Base-by-base conservation (phyloP, 176 grass and related monocot species). In the Carex kokanica region DNA sequence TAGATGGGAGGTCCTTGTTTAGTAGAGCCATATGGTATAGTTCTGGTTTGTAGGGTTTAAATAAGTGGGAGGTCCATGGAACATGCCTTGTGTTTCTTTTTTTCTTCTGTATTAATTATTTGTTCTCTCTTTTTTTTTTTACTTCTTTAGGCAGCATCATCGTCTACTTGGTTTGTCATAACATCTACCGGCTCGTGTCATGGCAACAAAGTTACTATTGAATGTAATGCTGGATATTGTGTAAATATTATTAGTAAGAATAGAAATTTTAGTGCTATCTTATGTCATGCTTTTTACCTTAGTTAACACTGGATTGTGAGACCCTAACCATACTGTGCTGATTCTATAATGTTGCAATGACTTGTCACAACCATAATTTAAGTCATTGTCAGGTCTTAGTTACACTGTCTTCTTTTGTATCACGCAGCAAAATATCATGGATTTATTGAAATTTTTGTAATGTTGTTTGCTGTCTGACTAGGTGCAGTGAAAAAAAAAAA, bases 201-300 rank as follows among this genome's bases (percentile, higher is more conserved):
- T 29, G 45, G 13, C 24, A 56, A 29, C 2, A 10, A 17, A 18
- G 21, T 55, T 55, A 78, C 14, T 56, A 56, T 78, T 4, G 5
- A 71, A 78, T 56, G 12, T 78, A 32, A 78, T 78, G 73, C 55
- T 78, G 23, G 25, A 78, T 78, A 29, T 53, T 49, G 18, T 74
- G 73, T 78, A 78, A 78, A 78, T 78, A 56, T 56, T 77, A 52
- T 53, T 18, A 73, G 68, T 27, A 27, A 27, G 40, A 72, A 23
- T 56, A 78, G 73, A 17, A 6, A 69, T 41, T 2, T 14, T 78
- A 78, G 51, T 78, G 73, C 6, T 78, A 56, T 55, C 49, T 78
- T 17, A 31, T 34, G 6, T 29, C 67, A 27, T 75, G 13, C 6
- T 78, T 27, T 15, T 56, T 29, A 55, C 45, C 45, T 27, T 78